These are phyloP conservation scores for Cantharellus cinnabarinus DNA, from an alignment of 768 basidiomycete species.

Conservation along the genomic window DNA sequence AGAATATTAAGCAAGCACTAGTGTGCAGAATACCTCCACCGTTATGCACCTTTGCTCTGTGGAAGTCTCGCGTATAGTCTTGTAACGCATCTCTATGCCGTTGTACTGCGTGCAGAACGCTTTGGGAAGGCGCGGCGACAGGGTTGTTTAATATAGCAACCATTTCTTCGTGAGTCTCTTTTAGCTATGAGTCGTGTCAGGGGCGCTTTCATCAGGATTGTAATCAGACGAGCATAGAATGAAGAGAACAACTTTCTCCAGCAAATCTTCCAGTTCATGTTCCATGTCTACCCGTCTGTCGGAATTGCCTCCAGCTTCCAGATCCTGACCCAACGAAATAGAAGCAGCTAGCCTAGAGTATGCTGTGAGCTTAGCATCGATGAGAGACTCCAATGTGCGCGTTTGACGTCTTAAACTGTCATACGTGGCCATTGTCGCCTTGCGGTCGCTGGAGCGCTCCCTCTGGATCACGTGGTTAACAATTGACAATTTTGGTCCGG, in stretches of 20 bases:
- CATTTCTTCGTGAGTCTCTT: slow-evolving; percentile 72
- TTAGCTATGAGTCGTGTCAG: slow-evolving; percentile 30
- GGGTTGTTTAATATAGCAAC: slow-evolving; percentile 43
- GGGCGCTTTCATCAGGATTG: slow-evolving; percentile 2
- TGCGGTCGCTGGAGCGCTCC: no score
- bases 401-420: slow-evolving; percentile 83
- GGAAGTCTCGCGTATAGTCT: slow-evolving; percentile 70
- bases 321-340: slow-evolving; percentile 34
- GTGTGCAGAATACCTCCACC: background rate
- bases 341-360: slow-evolving; percentile 72
- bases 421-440: slow-evolving; percentile 43
- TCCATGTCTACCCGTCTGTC: slow-evolving; percentile 60
- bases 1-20: background rate
- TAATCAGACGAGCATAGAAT: background rate
- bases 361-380: slow-evolving; percentile 76
- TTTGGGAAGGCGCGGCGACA: slow-evolving; percentile 50
- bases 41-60: slow-evolving; percentile 53
- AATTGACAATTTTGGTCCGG: no score
- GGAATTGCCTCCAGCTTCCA: slow-evolving; percentile 49
- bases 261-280: slow-evolving; percentile 63
- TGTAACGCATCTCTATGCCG: slow-evolving; percentile 77
- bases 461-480: no score
- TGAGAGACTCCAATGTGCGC: slow-evolving; percentile 79
- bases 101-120: slow-evolving; percentile 76
- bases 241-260: slow-evolving; percentile 43